These are phyloP conservation scores for Globisporangium sylvaticum DNA, from an alignment of 352 stramenopile species.

Conservation along the genomic window DNA sequence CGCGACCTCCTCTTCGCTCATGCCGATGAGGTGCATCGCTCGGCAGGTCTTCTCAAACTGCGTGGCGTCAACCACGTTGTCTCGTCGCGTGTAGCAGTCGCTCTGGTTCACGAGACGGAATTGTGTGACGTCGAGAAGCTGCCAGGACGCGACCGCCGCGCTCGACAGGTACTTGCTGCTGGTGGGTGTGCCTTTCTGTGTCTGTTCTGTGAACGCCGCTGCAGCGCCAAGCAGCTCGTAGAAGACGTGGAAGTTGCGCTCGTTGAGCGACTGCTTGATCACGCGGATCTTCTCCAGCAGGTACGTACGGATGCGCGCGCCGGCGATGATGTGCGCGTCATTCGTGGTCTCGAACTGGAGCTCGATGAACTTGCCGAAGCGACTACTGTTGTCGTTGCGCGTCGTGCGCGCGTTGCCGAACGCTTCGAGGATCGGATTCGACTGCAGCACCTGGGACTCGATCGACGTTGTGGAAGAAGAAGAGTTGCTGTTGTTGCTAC, in stretches of 20 bases:
- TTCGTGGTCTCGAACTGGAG: slow-evolving; percentile 51
- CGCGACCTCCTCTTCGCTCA: slow-evolving; percentile 51
- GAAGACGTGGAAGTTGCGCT: slow-evolving; percentile 89
- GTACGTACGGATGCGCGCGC: slow-evolving; percentile 88
- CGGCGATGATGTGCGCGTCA: slow-evolving; percentile 37
- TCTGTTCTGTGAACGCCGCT: background rate
- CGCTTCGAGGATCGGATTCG: slow-evolving; percentile 88
- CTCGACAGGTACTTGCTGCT: slow-evolving; percentile 5
- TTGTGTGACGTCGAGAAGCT: slow-evolving; percentile 28
- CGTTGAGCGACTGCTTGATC: slow-evolving; percentile 64
- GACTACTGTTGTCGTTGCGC: slow-evolving; percentile 88
- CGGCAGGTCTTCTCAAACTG: slow-evolving; percentile 58
- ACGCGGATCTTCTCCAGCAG: slow-evolving; percentile 94
- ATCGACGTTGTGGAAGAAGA: slow-evolving; percentile 33
- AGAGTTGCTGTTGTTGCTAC: background rate
- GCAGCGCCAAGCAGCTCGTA: slow-evolving; percentile 72
- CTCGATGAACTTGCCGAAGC: slow-evolving; percentile 92
- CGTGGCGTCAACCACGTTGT: slow-evolving; percentile 58
- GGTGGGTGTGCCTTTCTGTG: background rate
- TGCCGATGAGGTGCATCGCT: slow-evolving; percentile 79
- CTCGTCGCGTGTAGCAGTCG: slow-evolving; percentile 56
- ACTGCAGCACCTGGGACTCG: slow-evolving; percentile 86
- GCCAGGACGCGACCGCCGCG: slow-evolving; percentile 23
- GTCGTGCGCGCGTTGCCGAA: slow-evolving; percentile 88
- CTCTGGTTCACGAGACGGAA: slow-evolving; percentile 76